Evolutionary conservation across 805 yeast genomes (phyloP).

Genomic region (Saccharomycopsis sp.): DNA sequence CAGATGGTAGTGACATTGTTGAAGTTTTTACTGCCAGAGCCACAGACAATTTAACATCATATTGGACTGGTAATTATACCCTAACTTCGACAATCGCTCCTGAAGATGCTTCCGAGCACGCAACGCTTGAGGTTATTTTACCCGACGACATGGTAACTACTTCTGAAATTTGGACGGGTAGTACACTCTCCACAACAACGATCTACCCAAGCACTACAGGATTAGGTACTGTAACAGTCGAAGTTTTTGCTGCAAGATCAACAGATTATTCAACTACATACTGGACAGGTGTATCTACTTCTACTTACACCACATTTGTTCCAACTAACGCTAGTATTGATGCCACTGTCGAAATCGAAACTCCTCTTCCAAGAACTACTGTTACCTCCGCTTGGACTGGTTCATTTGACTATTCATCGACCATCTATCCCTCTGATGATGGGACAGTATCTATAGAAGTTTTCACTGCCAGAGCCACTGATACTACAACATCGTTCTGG

Average conservation of each 20-base stretch:
- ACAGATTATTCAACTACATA: not conserved
- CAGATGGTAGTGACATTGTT: not conserved
- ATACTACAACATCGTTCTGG: not conserved
- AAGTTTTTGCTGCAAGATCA: not conserved
- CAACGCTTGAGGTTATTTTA: not conserved
- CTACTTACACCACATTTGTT: constrained; percentile 7
- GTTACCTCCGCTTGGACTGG: not conserved
- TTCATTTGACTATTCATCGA: not conserved
- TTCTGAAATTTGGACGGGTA: not conserved
- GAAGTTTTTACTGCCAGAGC: not conserved
- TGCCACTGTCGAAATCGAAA: constrained; percentile 13
- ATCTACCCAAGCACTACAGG: not conserved
- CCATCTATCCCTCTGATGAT: not conserved
- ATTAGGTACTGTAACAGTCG: not conserved
- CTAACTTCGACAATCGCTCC: constrained; percentile 8
- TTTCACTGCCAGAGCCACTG: not conserved
- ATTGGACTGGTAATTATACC: constrained; percentile 13
- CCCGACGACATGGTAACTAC: not conserved
- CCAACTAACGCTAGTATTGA: not conserved
- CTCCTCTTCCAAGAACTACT: not conserved
- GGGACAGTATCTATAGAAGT: not conserved
- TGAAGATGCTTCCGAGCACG: not conserved
- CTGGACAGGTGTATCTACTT: constrained; percentile 16
- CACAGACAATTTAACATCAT: not conserved
- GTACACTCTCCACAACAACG: not conserved